phyloP scores from a whole-genome alignment of 1,139 yeast species.

The Komagataea norvegica region DNA sequence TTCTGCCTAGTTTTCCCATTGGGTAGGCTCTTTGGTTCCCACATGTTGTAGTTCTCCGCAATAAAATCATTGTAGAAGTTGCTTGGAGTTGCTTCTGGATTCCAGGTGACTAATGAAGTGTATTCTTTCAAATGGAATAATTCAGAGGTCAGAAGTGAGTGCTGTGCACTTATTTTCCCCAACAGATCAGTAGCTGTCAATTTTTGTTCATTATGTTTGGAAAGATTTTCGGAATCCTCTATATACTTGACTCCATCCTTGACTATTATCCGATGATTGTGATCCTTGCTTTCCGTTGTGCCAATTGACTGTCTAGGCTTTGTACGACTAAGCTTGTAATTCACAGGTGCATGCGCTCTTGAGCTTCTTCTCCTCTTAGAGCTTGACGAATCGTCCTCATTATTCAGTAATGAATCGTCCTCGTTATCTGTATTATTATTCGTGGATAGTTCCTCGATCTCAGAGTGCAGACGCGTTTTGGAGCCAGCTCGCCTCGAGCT shows the following conservation, averaged over 20 bases:
- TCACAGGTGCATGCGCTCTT: slow-evolving; percentile 16
- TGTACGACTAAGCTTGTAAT: slow-evolving; percentile 10
- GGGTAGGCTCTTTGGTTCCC: slow-evolving; percentile 14
- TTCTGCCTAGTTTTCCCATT: slow-evolving; percentile 25
- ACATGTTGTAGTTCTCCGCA: slow-evolving; percentile 23
- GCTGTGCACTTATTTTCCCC: slow-evolving; percentile 30
- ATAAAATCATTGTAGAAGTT: slow-evolving; percentile 26
- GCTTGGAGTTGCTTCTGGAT: slow-evolving; percentile 28
- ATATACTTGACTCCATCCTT: slow-evolving; percentile 1
- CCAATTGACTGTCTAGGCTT: not conserved
- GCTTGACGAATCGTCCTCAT: slow-evolving; percentile 1
- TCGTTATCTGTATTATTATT: not conserved
- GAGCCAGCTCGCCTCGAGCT: slow-evolving; percentile 7
- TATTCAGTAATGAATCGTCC: slow-evolving; percentile 1
- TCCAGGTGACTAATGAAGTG: slow-evolving; percentile 35
- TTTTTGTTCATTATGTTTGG: slow-evolving; percentile 1
- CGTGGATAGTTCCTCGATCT: not conserved
- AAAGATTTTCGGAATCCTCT: slow-evolving; percentile 8
- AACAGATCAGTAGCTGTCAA: slow-evolving; percentile 21
- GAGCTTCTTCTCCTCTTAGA: slow-evolving; percentile 16
- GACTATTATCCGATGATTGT: slow-evolving; percentile 8
- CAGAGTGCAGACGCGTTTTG: slow-evolving; percentile 11
- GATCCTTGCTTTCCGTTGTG: not conserved
- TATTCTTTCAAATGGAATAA: slow-evolving; percentile 40
- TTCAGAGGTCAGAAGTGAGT: slow-evolving; percentile 37